Evolutionary conservation across 2,329 filamentous ascomycete genomes (phyloP).

Genomic region (Sodiomyces alkalinus): DNA sequence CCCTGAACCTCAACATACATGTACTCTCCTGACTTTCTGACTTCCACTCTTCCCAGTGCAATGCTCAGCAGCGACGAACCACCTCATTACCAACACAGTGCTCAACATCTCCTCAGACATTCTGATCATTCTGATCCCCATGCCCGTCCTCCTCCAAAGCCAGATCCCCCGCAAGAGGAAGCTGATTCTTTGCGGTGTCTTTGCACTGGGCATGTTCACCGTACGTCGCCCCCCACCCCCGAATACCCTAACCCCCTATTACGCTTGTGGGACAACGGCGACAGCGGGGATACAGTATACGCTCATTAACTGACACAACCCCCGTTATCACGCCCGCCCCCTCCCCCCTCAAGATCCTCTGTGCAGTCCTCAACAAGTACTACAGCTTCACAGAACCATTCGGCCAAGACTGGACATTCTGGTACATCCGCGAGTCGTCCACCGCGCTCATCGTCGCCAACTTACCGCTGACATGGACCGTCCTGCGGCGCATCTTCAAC

Average conservation of each 20-base stretch:
- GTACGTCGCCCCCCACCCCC: slow-evolving; percentile 15
- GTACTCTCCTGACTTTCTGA: background rate
- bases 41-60: slow-evolving; percentile 21
- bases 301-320: background rate
- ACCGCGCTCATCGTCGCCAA: slow-evolving; percentile 29
- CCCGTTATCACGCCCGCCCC: no score
- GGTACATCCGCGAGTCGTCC: slow-evolving; percentile 30
- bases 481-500: slow-evolving; percentile 22
- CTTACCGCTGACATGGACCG: slow-evolving; percentile 26
- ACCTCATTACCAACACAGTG: slow-evolving; percentile 40
- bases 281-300: no score
- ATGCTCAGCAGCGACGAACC: slow-evolving; percentile 40
- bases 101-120: slow-evolving; percentile 47
- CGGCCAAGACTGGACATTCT: slow-evolving; percentile 23
- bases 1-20: no score
- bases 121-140: slow-evolving; percentile 41
- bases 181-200: slow-evolving; percentile 29
- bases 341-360: no score
- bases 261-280: no score
- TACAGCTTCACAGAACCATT: slow-evolving; percentile 25
- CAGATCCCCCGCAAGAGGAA: slow-evolving; percentile 36
- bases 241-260: background rate
- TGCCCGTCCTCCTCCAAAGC: slow-evolving; percentile 35
- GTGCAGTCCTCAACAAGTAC: slow-evolving; percentile 25
- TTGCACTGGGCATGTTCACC: slow-evolving; percentile 29